These are phyloP conservation scores for Trametes versicolor DNA, from an alignment of 1,284 basidiomycete genomes.

Conservation along the genomic window DNA sequence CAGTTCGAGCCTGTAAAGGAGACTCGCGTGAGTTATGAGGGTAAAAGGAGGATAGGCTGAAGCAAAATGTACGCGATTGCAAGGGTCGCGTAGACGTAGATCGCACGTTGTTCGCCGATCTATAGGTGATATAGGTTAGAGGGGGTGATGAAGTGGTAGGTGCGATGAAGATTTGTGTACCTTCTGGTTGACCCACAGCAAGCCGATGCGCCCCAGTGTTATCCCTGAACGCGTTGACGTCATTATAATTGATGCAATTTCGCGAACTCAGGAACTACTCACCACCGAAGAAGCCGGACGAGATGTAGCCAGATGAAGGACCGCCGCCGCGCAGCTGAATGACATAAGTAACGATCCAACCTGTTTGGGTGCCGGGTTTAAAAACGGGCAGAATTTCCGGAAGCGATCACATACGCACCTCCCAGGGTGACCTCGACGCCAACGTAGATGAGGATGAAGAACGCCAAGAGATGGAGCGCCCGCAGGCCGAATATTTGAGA, in stretches of 20 bases:
- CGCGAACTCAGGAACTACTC: background rate
- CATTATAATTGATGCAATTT: background rate
- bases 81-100: constrained; percentile 50
- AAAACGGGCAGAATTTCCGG: constrained; percentile 3
- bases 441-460: constrained; percentile 58
- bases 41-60: background rate
- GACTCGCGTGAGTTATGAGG: background rate
- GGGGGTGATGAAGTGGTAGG: background rate
- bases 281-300: constrained; percentile 54
- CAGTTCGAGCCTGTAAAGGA: constrained; percentile 55
- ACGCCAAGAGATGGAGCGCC: constrained; percentile 52
- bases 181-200: constrained; percentile 61
- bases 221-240: constrained; percentile 43
- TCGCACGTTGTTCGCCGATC: constrained; percentile 54
- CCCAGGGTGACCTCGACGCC: constrained; percentile 59
- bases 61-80: constrained; percentile 46
- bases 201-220: constrained; percentile 52
- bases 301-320: constrained; percentile 59
- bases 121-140: constrained; percentile 18
- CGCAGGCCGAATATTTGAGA: constrained; percentile 50
- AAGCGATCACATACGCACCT: constrained; percentile 39
- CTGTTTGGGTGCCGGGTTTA: constrained; percentile 35
- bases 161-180: constrained; percentile 37
- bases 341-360: constrained; percentile 64
- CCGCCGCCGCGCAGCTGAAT: constrained; percentile 57